These are phyloP conservation scores for Mortierella sp. DNA, from an alignment of 371 early-diverging fungal genomes.

Conservation along the genomic window DNA sequence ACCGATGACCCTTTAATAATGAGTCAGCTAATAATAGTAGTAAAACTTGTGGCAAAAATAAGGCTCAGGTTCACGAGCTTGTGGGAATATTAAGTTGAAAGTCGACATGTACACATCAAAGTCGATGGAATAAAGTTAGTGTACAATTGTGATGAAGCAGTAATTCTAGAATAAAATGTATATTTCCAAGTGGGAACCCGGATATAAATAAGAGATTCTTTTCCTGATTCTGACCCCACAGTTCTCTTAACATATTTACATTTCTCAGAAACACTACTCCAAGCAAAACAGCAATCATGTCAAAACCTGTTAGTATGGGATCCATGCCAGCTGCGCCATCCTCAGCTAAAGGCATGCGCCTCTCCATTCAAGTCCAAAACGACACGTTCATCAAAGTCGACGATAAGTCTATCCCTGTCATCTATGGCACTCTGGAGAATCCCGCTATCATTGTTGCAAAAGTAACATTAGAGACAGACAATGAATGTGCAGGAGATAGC, in stretches of 20 bases:
- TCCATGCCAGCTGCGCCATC: not conserved
- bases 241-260: too few species aligned
- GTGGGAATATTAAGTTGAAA: constrained; percentile 33
- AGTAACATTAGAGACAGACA: constrained; percentile 3
- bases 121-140: too few species aligned
- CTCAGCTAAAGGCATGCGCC: constrained; percentile 3
- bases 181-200: not conserved
- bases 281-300: not conserved
- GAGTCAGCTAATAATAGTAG: too few species aligned
- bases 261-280: not conserved
- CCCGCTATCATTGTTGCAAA: constrained; percentile 10
- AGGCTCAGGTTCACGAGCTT: constrained; percentile 29
- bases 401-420: constrained; percentile 3
- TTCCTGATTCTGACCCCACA: too few species aligned
- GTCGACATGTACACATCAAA: too few species aligned
- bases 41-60: not conserved
- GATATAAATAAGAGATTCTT: too few species aligned
- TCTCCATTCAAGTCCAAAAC: constrained; percentile 7
- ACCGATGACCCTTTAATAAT: too few species aligned
- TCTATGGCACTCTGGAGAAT: constrained; percentile 8
- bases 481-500: constrained; percentile 5
- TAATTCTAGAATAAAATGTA: too few species aligned
- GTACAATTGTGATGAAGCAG: too few species aligned
- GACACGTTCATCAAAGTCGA: not conserved
- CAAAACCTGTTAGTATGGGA: too few species aligned